Evolutionary conservation across 176 grass and related monocot species (phyloP).

Genomic region (Eragrostis nindensis): DNA sequence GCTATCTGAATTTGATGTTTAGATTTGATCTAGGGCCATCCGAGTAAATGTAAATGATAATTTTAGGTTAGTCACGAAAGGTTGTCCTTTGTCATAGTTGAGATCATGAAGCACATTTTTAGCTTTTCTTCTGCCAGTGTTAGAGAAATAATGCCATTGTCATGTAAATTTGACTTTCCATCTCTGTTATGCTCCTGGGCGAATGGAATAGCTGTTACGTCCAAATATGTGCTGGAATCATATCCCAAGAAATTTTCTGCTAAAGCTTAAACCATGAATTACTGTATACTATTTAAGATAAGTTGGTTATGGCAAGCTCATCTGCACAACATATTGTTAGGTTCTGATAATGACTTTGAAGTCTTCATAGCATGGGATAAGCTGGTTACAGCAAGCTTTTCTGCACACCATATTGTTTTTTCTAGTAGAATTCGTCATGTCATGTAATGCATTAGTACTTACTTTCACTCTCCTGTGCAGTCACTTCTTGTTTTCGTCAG

Average conservation of each 20-base stretch:
- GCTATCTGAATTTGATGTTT: neutral
- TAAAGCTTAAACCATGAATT: neutral
- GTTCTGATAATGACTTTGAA: neutral
- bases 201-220: neutral
- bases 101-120: neutral
- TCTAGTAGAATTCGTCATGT: neutral
- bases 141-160: constrained; percentile 16
- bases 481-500: constrained; percentile 70
- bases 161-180: neutral
- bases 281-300: neutral
- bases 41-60: neutral
- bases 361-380: neutral
- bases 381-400: neutral
- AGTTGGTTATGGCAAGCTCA: neutral
- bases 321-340: neutral
- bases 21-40: neutral
- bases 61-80: neutral
- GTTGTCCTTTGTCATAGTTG: neutral
- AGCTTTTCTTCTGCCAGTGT: neutral
- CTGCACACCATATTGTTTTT: neutral
- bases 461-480: constrained; percentile 49
- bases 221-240: neutral
- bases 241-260: neutral
- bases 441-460: neutral
- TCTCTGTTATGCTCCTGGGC: neutral